Evolutionary conservation across 768 basidiomycete species (phyloP).

Genomic region (Amanita inopinata): DNA sequence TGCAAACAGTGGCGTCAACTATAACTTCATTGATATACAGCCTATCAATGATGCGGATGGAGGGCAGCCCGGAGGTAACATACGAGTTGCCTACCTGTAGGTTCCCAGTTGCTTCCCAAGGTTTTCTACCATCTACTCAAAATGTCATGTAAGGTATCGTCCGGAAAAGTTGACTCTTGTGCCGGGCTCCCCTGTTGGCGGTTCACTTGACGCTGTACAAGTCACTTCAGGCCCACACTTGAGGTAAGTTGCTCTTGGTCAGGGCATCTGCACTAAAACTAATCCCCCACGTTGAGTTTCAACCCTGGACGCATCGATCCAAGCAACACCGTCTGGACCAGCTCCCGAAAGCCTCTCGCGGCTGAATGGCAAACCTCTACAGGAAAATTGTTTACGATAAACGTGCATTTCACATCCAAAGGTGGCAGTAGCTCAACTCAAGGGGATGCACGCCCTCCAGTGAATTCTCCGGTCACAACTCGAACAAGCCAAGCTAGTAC

Average conservation of each 20-base stretch:
- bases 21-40: conserved; percentile 38
- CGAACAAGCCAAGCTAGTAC: conserved; percentile 41
- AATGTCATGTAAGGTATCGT: conserved; percentile 27
- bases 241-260: conserved; percentile 8
- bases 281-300: conserved; percentile 26
- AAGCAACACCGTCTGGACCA: conserved; percentile 40
- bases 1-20: conserved; percentile 30
- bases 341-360: conserved; percentile 50
- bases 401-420: conserved; percentile 52
- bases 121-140: neutral
- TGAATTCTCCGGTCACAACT: conserved; percentile 39
- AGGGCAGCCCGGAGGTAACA: conserved; percentile 54
- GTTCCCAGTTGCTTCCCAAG: conserved; percentile 10
- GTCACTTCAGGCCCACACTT: conserved; percentile 36
- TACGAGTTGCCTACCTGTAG: conserved; percentile 47
- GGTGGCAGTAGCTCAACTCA: conserved; percentile 43
- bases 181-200: conserved; percentile 35
- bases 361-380: conserved; percentile 41
- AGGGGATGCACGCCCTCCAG: conserved; percentile 49
- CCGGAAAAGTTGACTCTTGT: conserved; percentile 40
- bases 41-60: conserved; percentile 49
- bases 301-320: conserved; percentile 60
- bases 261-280: too few species aligned
- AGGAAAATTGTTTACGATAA: conserved; percentile 48
- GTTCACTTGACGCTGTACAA: conserved; percentile 34